Evolutionary conservation across 2,329 filamentous ascomycete genomes (phyloP).

Genomic region (Aspergillus carbonarius): DNA sequence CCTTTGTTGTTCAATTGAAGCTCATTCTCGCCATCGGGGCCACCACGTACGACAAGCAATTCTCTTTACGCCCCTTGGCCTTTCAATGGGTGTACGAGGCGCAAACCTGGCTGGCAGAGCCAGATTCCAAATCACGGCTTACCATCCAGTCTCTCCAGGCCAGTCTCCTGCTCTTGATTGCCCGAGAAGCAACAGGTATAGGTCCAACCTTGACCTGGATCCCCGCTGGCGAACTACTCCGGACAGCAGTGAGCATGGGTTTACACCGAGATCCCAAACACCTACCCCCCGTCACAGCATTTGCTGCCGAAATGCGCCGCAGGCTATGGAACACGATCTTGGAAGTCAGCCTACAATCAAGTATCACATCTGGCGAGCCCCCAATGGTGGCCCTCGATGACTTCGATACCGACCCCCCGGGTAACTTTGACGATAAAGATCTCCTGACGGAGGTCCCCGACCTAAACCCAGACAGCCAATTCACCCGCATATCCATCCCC

Average conservation of each 20-base stretch:
- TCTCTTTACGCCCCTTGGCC: slow-evolving; percentile 51
- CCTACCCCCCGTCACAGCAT: slow-evolving; percentile 25
- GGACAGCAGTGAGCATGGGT: slow-evolving; percentile 42
- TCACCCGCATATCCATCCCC: slow-evolving; percentile 38
- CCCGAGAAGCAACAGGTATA: slow-evolving; percentile 36
- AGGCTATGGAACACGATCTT: slow-evolving; percentile 35
- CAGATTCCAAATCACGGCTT: slow-evolving; percentile 54
- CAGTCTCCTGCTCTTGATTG: slow-evolving; percentile 39
- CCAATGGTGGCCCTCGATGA: slow-evolving; percentile 36
- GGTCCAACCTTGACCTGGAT: slow-evolving; percentile 40
- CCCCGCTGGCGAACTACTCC: slow-evolving; percentile 37
- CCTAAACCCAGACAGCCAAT: slow-evolving; percentile 25
- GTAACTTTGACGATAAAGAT: slow-evolving; percentile 45
- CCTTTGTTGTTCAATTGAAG: slow-evolving; percentile 58
- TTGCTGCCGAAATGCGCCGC: slow-evolving; percentile 28
- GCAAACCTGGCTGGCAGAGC: slow-evolving; percentile 55
- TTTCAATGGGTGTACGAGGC: slow-evolving; percentile 59
- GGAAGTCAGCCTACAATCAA: slow-evolving; percentile 40
- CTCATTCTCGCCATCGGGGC: slow-evolving; percentile 60
- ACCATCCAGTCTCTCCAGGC: slow-evolving; percentile 53
- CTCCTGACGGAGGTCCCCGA: slow-evolving; percentile 28
- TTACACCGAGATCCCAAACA: slow-evolving; percentile 41
- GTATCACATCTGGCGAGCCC: slow-evolving; percentile 36
- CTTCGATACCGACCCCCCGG: slow-evolving; percentile 39
- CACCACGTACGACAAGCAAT: slow-evolving; percentile 50